phyloP scores from a whole-genome alignment of 257 asterid species.

The Nicotiana attenuata region DNA sequence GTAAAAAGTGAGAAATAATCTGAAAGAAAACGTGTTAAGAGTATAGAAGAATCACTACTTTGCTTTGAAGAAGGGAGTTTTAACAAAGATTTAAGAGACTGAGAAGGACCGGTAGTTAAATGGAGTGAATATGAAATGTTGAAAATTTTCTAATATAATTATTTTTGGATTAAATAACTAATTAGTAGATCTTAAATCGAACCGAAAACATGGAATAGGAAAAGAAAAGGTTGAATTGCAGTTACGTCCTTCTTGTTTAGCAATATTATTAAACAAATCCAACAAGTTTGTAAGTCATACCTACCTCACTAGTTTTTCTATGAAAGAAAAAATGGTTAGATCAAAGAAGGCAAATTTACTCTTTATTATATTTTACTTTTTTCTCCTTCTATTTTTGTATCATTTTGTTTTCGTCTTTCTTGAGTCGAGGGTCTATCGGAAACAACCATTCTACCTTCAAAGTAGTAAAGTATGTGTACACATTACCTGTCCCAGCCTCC shows the following conservation, averaged over 20 bases:
- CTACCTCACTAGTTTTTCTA: too few relatives aligned
- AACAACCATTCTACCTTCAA: too few relatives aligned
- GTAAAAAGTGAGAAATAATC: background rate
- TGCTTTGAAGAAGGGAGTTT: constrained; percentile 42
- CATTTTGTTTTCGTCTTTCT: too few relatives aligned
- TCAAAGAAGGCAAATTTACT: background rate
- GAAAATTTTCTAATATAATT: background rate
- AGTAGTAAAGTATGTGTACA: too few relatives aligned
- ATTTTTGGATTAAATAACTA: background rate
- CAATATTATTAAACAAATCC: background rate
- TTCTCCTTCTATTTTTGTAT: background rate
- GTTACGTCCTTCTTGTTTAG: background rate
- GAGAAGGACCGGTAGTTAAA: constrained; percentile 13
- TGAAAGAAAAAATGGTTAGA: background rate
- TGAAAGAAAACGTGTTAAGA: constrained; percentile 16
- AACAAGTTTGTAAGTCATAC: background rate
- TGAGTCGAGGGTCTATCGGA: too few relatives aligned
- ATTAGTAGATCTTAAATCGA: background rate
- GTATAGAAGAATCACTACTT: constrained; percentile 31
- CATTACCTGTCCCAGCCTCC: too few relatives aligned
- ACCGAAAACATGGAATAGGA: background rate
- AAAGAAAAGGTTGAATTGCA: background rate
- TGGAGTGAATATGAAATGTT: constrained; percentile 24
- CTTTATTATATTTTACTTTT: background rate
- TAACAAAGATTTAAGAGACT: background rate